Evolutionary conservation across 768 basidiomycete genomes (phyloP).

Genomic region (Mycena leptocephala): DNA sequence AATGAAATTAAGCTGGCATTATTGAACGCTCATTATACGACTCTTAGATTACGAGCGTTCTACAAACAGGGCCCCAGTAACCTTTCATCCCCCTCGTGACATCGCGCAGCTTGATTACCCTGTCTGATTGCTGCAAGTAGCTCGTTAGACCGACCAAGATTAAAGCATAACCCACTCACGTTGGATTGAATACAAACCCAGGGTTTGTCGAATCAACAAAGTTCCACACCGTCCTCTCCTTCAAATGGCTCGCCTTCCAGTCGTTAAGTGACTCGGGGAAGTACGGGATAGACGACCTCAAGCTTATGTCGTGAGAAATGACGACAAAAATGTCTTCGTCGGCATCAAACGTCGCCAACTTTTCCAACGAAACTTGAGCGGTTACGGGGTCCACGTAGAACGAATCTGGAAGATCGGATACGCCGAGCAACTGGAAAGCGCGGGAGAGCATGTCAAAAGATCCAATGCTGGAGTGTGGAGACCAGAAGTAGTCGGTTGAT

Average conservation of each 20-base stretch:
- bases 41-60: too few relatives aligned
- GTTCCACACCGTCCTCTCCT: conserved; percentile 13
- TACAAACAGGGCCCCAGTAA: too few relatives aligned
- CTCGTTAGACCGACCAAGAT: not conserved
- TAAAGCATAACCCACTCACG: not conserved
- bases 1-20: too few relatives aligned
- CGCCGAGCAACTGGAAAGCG: not conserved
- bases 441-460: conserved; percentile 23
- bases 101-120: too few relatives aligned
- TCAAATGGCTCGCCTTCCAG: conserved; percentile 20
- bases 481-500: conserved; percentile 28
- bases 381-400: conserved; percentile 21
- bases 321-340: conserved; percentile 22
- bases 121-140: not conserved
- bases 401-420: conserved; percentile 13
- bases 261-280: conserved; percentile 6
- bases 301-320: conserved; percentile 15
- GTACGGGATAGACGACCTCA: not conserved
- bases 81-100: too few relatives aligned
- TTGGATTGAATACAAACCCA: conserved; percentile 19
- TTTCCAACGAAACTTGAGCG: conserved; percentile 10
- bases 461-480: not conserved
- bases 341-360: conserved; percentile 26
- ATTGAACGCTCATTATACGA: too few relatives aligned
- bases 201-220: conserved; percentile 8